Percentiles rank a stretch among this genome's conserved stretches.
phyloP scores from a whole-genome alignment of 2,329 filamentous ascomycete species.

The Talaromyces sp. region DNA sequence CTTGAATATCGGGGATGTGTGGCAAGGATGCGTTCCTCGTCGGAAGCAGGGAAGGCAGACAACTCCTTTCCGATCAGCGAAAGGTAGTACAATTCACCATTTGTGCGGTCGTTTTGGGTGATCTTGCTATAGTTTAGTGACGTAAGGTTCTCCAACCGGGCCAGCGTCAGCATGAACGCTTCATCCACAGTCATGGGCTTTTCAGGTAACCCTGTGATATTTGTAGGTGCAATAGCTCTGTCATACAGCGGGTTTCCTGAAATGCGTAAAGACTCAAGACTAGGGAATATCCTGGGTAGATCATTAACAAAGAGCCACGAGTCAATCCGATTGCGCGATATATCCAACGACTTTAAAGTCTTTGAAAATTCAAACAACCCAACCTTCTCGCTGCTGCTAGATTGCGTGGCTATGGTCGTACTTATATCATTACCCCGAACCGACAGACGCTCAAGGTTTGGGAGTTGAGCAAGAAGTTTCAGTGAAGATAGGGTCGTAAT shows the following conservation, averaged over 20 bases:
- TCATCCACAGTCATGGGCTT: constrained; percentile 59
- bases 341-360: constrained; percentile 60
- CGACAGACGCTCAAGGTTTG: constrained; percentile 44
- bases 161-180: constrained; percentile 82
- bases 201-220: constrained; percentile 35
- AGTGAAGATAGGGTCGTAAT: constrained; percentile 33
- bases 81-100: constrained; percentile 92
- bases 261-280: constrained; percentile 68
- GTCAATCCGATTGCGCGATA: constrained; percentile 65
- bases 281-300: constrained; percentile 64
- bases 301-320: constrained; percentile 70
- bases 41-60: constrained; percentile 30
- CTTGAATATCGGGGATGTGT: constrained; percentile 67
- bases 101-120: constrained; percentile 66
- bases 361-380: constrained; percentile 47
- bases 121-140: constrained; percentile 59
- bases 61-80: constrained; percentile 75
- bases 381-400: constrained; percentile 12
- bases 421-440: constrained; percentile 73
- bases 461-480: constrained; percentile 49
- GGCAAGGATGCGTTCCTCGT: constrained; percentile 50
- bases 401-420: constrained; percentile 29
- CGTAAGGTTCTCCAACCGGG: constrained; percentile 63
- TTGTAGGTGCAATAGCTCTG: constrained; percentile 28
- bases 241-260: constrained; percentile 82